Percentiles rank a stretch among this genome's conserved stretches.
Conservation (phyloP, 2,329 filamentous ascomycete species). For the Nannizziopsis barbatae region DNA sequence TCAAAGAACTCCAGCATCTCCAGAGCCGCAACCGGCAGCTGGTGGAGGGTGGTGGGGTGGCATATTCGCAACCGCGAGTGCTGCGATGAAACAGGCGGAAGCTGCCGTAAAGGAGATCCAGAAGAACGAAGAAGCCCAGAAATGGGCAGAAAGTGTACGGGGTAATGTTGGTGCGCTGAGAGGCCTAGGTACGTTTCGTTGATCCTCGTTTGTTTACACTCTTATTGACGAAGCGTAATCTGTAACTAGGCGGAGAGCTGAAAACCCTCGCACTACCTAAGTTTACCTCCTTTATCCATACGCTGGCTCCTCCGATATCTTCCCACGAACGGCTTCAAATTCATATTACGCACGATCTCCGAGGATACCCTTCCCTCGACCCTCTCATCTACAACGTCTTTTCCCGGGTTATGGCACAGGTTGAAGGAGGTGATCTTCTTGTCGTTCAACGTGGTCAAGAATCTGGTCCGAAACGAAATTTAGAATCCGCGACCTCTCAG, state of each 20-base stretch:
- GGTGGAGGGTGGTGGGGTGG: conserved; percentile 85
- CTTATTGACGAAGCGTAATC: not conserved
- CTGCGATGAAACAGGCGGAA: conserved; percentile 75
- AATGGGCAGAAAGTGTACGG: conserved; percentile 87
- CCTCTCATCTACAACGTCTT: conserved; percentile 87
- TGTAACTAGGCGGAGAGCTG: conserved; percentile 70
- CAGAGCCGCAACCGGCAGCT: conserved; percentile 42
- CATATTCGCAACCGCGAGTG: conserved; percentile 64
- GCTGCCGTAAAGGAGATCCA: conserved; percentile 89
- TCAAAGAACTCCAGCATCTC: conserved; percentile 46
- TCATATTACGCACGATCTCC: conserved; percentile 91
- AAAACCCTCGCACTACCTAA: conserved; percentile 80
- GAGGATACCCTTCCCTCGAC: conserved; percentile 88
- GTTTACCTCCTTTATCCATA: conserved; percentile 89
- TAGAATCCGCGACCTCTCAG: conserved; percentile 20
- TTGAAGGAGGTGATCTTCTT: conserved; percentile 88
- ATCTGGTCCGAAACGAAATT: conserved; percentile 55
- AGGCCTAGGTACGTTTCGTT: conserved; percentile 55
- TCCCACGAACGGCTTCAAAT: conserved; percentile 95
- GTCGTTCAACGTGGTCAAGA: conserved; percentile 91
- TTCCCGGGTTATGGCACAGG: conserved; percentile 94
- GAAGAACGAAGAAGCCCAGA: conserved; percentile 89
- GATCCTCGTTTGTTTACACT: not conserved
- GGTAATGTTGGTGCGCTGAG: conserved; percentile 73
- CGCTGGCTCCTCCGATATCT: conserved; percentile 87